Conservation (phyloP, 768 basidiomycete species). For the Rossbeevera mucosa region DNA sequence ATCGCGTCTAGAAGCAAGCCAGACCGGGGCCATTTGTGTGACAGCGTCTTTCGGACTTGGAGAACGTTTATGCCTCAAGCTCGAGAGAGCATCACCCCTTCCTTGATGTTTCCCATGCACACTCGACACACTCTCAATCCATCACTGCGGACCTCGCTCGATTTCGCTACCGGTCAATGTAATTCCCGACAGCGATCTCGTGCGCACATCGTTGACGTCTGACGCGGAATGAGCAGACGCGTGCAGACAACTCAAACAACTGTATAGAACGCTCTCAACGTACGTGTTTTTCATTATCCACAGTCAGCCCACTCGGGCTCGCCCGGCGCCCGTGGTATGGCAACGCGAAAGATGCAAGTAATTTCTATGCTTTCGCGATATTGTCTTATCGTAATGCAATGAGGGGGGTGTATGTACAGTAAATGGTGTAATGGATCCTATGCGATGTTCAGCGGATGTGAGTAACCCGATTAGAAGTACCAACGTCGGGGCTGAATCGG, state of each 20-base stretch:
- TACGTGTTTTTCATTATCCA: slow-evolving; percentile 26
- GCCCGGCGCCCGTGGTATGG: slow-evolving; percentile 11
- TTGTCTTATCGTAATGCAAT: slow-evolving; percentile 18
- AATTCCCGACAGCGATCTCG: slow-evolving; percentile 26
- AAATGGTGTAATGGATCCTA: slow-evolving; percentile 23
- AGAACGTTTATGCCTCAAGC: slow-evolving; percentile 26
- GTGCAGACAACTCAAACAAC: slow-evolving; percentile 9
- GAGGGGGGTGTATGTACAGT: slow-evolving; percentile 25
- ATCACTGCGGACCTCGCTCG: slow-evolving; percentile 23
- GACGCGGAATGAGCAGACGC: slow-evolving; percentile 3
- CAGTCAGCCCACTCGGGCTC: not conserved
- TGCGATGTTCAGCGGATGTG: slow-evolving; percentile 6
- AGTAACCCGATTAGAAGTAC: slow-evolving; percentile 1
- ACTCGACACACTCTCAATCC: slow-evolving; percentile 8
- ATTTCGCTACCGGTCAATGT: slow-evolving; percentile 9
- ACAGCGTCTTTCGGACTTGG: slow-evolving; percentile 21
- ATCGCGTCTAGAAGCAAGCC: slow-evolving; percentile 6
- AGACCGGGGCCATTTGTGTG: slow-evolving; percentile 3
- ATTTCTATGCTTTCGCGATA: slow-evolving; percentile 6
- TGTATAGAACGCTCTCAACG: slow-evolving; percentile 8
- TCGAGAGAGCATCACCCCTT: slow-evolving; percentile 5
- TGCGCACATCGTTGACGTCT: slow-evolving; percentile 13
- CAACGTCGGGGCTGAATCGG: slow-evolving; percentile 2
- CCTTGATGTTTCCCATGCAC: slow-evolving; percentile 10
- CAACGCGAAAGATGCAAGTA: slow-evolving; percentile 9